Conservation (phyloP, 441 rosid species). For the Raphanus hybrid region DNA sequence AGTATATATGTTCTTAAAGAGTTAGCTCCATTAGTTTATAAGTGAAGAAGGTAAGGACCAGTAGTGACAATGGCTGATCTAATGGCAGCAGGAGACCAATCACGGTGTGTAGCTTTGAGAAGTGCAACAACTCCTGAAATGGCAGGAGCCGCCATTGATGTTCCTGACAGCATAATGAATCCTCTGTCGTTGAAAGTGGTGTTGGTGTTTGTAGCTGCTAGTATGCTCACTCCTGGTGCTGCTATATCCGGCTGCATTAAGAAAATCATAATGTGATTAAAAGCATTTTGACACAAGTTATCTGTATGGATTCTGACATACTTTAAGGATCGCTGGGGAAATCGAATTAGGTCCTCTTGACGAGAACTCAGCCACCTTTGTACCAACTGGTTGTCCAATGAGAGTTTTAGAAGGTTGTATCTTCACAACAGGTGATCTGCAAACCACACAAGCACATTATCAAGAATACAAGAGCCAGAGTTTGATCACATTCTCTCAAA, state of each 20-base stretch:
- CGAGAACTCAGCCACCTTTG: background rate
- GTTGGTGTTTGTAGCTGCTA: constrained; percentile 46
- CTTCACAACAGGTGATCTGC: background rate
- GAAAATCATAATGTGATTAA: background rate
- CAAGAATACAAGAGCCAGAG: background rate
- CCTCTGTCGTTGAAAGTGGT: constrained; percentile 33
- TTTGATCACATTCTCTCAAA: background rate
- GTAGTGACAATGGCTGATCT: constrained; percentile 55
- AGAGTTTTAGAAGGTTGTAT: background rate
- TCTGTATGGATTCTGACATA: background rate
- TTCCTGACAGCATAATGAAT: constrained; percentile 44
- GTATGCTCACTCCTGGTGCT: constrained; percentile 55
- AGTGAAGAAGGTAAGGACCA: constrained; percentile 25
- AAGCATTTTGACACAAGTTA: background rate
- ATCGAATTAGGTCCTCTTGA: background rate
- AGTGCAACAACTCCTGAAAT: constrained; percentile 47
- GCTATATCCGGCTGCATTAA: constrained; percentile 52
- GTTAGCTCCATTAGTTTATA: background rate
- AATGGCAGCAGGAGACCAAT: constrained; percentile 57
- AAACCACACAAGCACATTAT: background rate
- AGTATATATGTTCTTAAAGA: background rate
- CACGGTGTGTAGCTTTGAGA: constrained; percentile 40
- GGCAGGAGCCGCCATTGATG: constrained; percentile 51
- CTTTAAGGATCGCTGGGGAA: background rate
- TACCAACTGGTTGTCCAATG: background rate